Percentiles rank a stretch among this genome's conserved stretches.
Evolutionary conservation across 169 alveolate genomes (phyloP).

Genomic region (Plasmodium inui): DNA sequence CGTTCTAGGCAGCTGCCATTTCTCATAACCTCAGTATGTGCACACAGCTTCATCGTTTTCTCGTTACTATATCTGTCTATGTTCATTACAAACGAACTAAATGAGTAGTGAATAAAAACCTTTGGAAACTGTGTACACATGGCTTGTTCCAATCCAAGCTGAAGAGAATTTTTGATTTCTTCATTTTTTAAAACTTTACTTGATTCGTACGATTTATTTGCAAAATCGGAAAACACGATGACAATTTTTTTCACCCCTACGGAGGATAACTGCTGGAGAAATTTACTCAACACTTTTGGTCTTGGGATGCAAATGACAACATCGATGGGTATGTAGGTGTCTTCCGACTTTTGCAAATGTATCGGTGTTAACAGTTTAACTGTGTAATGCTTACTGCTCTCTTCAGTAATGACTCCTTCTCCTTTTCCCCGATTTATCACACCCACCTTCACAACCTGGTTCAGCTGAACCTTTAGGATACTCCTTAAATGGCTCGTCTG

Average conservation of each 20-base stretch:
- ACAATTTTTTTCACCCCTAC: constrained; percentile 65
- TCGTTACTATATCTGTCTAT: constrained; percentile 42
- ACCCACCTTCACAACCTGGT: constrained; percentile 51
- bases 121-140: constrained; percentile 67
- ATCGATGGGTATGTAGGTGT: constrained; percentile 33
- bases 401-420: constrained; percentile 54
- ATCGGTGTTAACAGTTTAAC: constrained; percentile 39
- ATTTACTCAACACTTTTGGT: constrained; percentile 52
- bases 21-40: constrained; percentile 44
- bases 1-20: neutral
- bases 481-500: constrained; percentile 69
- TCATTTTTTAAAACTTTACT: constrained; percentile 68
- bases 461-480: constrained; percentile 43
- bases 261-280: constrained; percentile 55
- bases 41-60: constrained; percentile 58
- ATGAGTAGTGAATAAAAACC: constrained; percentile 56
- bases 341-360: constrained; percentile 54
- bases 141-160: constrained; percentile 73
- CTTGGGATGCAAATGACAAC: constrained; percentile 67
- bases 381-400: constrained; percentile 10
- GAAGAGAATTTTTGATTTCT: constrained; percentile 73
- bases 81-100: constrained; percentile 68
- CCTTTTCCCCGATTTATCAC: constrained; percentile 72
- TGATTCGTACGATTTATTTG: constrained; percentile 66
- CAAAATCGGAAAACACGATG: constrained; percentile 61